Evolutionary conservation across 441 rosid species (phyloP).

Genomic region (Erodium trifolium): DNA sequence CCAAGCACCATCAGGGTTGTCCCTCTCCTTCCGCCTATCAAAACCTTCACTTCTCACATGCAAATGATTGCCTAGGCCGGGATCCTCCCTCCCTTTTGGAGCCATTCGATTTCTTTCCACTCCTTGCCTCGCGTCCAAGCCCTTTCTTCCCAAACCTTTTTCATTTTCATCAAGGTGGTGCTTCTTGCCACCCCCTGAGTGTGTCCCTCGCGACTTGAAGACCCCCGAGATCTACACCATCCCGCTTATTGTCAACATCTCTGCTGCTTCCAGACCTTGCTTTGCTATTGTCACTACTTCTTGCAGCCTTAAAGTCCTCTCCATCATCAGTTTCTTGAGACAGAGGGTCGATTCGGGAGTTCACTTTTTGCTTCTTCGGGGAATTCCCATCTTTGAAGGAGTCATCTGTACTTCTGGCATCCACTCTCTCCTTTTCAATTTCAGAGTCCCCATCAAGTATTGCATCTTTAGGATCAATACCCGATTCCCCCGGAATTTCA

Average conservation of each 20-base stretch:
- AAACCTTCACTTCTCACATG: too few relatives aligned
- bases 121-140: conserved; percentile 50
- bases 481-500: too few relatives aligned
- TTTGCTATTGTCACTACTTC: conserved; percentile 89
- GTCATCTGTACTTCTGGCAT: conserved; percentile 24
- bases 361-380: conserved; percentile 30
- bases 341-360: conserved; percentile 34
- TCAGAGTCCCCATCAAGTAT: conserved; percentile 39
- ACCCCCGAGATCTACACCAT: not conserved
- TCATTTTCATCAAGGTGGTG: conserved; percentile 47
- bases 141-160: conserved; percentile 49
- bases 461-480: conserved; percentile 43
- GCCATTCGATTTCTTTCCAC: conserved; percentile 40
- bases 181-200: conserved; percentile 25
- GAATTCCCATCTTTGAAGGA: conserved; percentile 28
- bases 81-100: conserved; percentile 38
- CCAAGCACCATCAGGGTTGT: too few relatives aligned
- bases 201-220: conserved; percentile 36
- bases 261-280: conserved; percentile 77
- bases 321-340: conserved; percentile 51
- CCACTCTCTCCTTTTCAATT: conserved; percentile 33
- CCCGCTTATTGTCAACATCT: conserved; percentile 63
- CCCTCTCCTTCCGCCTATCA: too few relatives aligned
- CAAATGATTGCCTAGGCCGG: too few relatives aligned
- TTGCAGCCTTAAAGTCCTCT: conserved; percentile 68